These are phyloP conservation scores for Periconia macrospinosa DNA, from an alignment of 2,329 filamentous ascomycete genomes.

Conservation along the genomic window DNA sequence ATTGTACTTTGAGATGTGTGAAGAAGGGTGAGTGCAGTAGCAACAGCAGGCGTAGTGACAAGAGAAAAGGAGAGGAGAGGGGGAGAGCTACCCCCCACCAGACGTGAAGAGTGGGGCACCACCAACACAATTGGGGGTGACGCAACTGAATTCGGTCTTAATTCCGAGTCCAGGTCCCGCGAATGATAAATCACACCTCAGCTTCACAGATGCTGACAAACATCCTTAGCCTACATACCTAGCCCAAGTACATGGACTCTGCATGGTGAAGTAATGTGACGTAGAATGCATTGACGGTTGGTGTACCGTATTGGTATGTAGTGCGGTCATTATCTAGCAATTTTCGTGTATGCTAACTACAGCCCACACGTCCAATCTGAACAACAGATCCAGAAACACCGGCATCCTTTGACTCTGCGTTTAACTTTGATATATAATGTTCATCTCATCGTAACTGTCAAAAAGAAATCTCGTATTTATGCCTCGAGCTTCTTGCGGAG, in stretches of 20 bases:
- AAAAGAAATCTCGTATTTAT: conserved; percentile 20
- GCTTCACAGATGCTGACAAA: conserved; percentile 12
- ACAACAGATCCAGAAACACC: not conserved
- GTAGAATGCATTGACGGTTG: no score
- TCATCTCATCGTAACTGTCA: not conserved
- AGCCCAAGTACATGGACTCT: no score
- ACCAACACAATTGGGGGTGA: conserved; percentile 21
- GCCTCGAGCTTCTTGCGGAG: conserved; percentile 78
- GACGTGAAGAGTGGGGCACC: conserved; percentile 30
- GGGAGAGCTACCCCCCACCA: conserved; percentile 5
- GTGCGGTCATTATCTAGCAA: not conserved
- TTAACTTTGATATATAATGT: not conserved
- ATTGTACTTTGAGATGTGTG: conserved; percentile 10
- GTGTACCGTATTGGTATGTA: no score
- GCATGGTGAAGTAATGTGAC: no score
- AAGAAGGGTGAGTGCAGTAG: conserved; percentile 13
- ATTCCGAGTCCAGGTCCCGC: conserved; percentile 25
- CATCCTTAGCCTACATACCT: not conserved
- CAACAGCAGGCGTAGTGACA: conserved; percentile 5
- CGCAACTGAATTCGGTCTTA: conserved; percentile 23
- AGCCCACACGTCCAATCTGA: not conserved
- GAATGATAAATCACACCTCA: conserved; percentile 29
- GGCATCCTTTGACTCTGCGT: not conserved
- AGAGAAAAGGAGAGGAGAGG: not conserved
- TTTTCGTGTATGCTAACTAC: not conserved